Base-by-base conservation (phyloP, 2,329 filamentous ascomycete species). In the Fusarium sp. region DNA sequence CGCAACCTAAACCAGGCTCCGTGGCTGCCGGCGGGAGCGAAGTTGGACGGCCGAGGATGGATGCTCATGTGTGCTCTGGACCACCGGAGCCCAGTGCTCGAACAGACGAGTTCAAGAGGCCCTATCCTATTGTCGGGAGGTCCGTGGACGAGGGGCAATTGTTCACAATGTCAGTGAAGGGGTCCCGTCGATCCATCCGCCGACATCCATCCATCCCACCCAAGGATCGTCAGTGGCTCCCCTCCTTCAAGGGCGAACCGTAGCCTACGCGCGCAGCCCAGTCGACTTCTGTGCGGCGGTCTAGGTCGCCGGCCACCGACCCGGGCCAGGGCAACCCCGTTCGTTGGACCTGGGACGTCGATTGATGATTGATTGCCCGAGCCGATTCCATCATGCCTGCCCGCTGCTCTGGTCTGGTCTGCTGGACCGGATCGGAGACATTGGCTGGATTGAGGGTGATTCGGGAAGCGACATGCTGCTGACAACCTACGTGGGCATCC, bases 131-230 rank as follows among this genome's bases (percentile, higher is more conserved):
- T 54, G 20, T 69, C 66, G 70, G 69, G 45, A 74, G 47, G 52
- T 27, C 61, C 61, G 68, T 50, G 33, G 38, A 60, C 45, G 35
- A 40, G 22, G 62, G 66, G 45, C 38, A 70, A 60, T 45, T 59
- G 45, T 38, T 52, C 25, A 16, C 47, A 52, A 52, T 52, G 47
- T 31, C 47, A 52, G 47, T 52, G 25, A 56, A 52, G 25, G 47
- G 47, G 47, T 29, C 45, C 67, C 63, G 42, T 42, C 10, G 58
- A 68, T 58, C 42, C 71, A 74, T 74, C 71, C 63, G 54, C 71
- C 58, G 35, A 47, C 33, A n/a, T 54, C 61, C 47, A n/a, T 54
- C 61, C 47, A 33, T 47, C 71, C 40, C 58, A 35, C 47, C 40
- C 42, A 27, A 33, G 58, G 68, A 69, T 74, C 56, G 70, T 74